Conservation (phyloP, 2,329 filamentous ascomycete genomes). For the Xylariaceae sp. region DNA sequence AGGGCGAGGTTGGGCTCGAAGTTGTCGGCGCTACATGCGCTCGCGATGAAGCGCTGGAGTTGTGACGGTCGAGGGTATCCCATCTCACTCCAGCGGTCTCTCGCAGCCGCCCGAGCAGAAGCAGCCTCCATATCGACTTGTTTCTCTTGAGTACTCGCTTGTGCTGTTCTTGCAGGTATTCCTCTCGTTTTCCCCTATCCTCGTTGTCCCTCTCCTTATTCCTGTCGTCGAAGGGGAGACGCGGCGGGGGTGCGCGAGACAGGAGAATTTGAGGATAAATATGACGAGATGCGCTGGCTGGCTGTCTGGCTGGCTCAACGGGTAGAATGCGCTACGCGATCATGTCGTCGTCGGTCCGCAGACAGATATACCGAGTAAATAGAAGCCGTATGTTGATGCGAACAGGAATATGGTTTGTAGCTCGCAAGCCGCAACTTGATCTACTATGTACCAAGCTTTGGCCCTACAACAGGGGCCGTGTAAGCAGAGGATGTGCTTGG, state of each 20-base stretch:
- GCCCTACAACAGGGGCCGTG: too few relatives aligned
- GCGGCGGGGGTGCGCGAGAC: too few relatives aligned
- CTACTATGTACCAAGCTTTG: too few relatives aligned
- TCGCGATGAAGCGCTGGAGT: constrained; percentile 91
- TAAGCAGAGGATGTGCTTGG: too few relatives aligned
- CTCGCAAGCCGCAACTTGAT: too few relatives aligned
- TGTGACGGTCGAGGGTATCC: constrained; percentile 74
- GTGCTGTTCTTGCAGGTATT: neutral
- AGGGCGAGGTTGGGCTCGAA: constrained; percentile 96
- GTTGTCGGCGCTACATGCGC: constrained; percentile 94
- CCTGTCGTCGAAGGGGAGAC: neutral
- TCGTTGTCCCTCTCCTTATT: neutral
- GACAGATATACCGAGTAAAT: neutral
- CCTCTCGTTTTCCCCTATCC: neutral
- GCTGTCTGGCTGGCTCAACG: neutral
- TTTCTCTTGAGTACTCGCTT: neutral
- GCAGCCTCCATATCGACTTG: constrained; percentile 71
- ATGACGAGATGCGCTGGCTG: constrained; percentile 2
- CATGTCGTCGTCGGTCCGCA: constrained; percentile 1
- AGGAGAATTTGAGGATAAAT: neutral
- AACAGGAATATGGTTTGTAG: too few relatives aligned
- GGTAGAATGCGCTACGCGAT: neutral
- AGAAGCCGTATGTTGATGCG: too few relatives aligned
- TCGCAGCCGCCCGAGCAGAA: constrained; percentile 88
- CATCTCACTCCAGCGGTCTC: constrained; percentile 86